Base-by-base conservation (phyloP, 2,329 filamentous ascomycete species). In the Phialophora verrucosa region DNA sequence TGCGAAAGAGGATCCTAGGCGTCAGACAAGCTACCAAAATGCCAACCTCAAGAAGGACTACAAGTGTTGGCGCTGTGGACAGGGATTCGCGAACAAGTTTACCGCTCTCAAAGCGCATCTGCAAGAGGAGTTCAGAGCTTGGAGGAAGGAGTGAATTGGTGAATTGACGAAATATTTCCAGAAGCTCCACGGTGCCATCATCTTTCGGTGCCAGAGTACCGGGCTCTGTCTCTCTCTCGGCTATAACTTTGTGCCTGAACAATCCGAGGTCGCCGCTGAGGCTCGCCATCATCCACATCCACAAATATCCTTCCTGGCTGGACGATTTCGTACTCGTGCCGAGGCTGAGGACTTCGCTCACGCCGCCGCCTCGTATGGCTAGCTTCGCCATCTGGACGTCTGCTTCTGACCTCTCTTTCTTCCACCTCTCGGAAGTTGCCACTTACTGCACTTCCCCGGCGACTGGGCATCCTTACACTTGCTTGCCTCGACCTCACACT, bases 51-150 rank as follows among this genome's bases (percentile, higher is more conserved):
- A 93, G 69, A 80, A 83, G 42, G 88, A 92, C 66, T 83, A 97
- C 77, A 79, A 80, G 69, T 98, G 95, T 77, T 98, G 95, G 94
- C 84, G 91, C 59, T 98, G 95, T 79, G 87, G 88, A 1, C 79
- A 78, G 76, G 85, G 87, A 60, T 97, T 95, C 78, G 86, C 85
- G 23, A 91, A 91, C 71, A 85, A 84, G 75, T 96, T 97, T 77
- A 82, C 85, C 70, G 83, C 83, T 76, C 76, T 97, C 61, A 95
- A 95, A 78, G 83, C 81, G 66, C 93, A 99, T 81, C 79, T 97
- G 55, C 84, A 84, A 17, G 80, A 83, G 29, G 93, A 97, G 79
- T 93, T 92, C 76, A 84, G 90, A 72, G 81, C 79, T 65, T 97
- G 93, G 93, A 92, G 85, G 78, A 84, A 74, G 72, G 81, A 89